A percentile compares a stretch with the other conserved stretches of the same genome.
Evolutionary conservation across 306 rosid genomes (phyloP).

Genomic region (Quercus berberidifolia): DNA sequence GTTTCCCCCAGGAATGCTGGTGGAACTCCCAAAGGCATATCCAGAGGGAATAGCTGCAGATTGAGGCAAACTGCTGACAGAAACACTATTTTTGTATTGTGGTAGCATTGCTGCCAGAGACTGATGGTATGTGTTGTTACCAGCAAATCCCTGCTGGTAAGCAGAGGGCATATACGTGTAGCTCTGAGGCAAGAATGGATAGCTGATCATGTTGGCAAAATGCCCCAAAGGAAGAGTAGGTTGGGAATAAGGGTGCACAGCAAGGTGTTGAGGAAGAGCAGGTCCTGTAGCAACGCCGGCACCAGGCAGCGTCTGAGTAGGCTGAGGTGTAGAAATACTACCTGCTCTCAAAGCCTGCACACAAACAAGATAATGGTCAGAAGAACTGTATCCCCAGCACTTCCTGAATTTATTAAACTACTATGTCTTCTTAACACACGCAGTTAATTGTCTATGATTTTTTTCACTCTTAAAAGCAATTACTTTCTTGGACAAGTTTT

Average conservation of each 20-base stretch:
- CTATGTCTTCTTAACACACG: neutral
- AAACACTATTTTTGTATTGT: conserved; percentile 88
- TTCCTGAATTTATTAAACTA: neutral
- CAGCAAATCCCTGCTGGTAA: conserved; percentile 92
- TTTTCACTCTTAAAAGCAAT: neutral
- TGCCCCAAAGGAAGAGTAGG: conserved; percentile 88
- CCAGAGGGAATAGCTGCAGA: conserved; percentile 86
- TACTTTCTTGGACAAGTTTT: neutral
- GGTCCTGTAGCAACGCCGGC: conserved; percentile 82
- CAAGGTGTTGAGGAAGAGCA: conserved; percentile 88
- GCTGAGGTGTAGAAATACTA: conserved; percentile 66
- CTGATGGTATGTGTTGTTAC: conserved; percentile 93
- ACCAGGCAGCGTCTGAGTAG: conserved; percentile 58
- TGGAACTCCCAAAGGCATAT: conserved; percentile 87
- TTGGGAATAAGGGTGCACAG: conserved; percentile 95
- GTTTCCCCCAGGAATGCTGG: conserved; percentile 89
- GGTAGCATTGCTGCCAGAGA: conserved; percentile 93
- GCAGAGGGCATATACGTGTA: conserved; percentile 97
- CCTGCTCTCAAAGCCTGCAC: conserved; percentile 75
- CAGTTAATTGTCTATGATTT: neutral
- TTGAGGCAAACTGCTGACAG: conserved; percentile 95
- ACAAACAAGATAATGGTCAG: conserved; percentile 9
- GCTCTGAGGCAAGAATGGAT: conserved; percentile 97
- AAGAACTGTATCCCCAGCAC: conserved; percentile 7
- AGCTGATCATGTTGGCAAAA: conserved; percentile 90